A percentile compares a stretch with the other conserved stretches of the same genome.
These are phyloP conservation scores for Trichoderma pleuroti DNA, from an alignment of 2,329 filamentous ascomycete genomes.

Conservation along the genomic window DNA sequence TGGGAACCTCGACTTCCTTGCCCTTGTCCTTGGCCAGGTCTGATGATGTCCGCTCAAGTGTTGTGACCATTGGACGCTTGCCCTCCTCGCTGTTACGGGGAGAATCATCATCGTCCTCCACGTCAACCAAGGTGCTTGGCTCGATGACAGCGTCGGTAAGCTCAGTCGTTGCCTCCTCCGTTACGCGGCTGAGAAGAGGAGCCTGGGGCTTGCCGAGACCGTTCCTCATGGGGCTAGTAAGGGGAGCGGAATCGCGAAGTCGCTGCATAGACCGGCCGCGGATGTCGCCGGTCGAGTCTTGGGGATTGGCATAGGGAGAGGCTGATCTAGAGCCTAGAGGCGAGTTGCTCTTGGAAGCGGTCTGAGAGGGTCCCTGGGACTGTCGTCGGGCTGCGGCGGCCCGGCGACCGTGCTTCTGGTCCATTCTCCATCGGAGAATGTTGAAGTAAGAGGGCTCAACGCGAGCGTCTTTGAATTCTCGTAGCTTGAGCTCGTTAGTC, in stretches of 20 bases:
- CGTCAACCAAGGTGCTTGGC: slow-evolving; percentile 52
- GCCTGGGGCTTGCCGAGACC: slow-evolving; percentile 65
- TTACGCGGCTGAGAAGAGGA: slow-evolving; percentile 69
- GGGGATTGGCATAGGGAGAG: slow-evolving; percentile 64
- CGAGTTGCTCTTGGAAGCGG: slow-evolving; percentile 41
- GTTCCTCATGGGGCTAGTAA: slow-evolving; percentile 62
- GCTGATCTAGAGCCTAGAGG: slow-evolving; percentile 47
- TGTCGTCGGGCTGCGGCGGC: slow-evolving; percentile 48
- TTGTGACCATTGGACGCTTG: slow-evolving; percentile 34
- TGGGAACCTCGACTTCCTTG: slow-evolving; percentile 36
- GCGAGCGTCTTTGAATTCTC: slow-evolving; percentile 83
- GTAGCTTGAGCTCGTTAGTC: slow-evolving; percentile 81
- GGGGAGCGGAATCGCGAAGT: slow-evolving; percentile 60
- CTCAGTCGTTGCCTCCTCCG: slow-evolving; percentile 58
- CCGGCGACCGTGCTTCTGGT: slow-evolving; percentile 85
- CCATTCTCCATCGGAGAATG: slow-evolving; percentile 89
- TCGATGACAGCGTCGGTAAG: slow-evolving; percentile 38
- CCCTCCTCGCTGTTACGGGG: slow-evolving; percentile 46
- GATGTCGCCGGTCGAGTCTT: slow-evolving; percentile 54
- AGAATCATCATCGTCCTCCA: slow-evolving; percentile 52
- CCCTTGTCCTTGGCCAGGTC: slow-evolving; percentile 39
- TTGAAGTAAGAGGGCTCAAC: slow-evolving; percentile 93
- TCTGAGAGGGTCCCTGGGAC: slow-evolving; percentile 50
- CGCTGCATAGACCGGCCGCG: slow-evolving; percentile 71
- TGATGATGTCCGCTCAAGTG: slow-evolving; percentile 32